Percentiles rank a stretch among this genome's conserved stretches.
Evolutionary conservation across 176 grass and related monocot species (phyloP).

Genomic region (Typha latifolia): DNA sequence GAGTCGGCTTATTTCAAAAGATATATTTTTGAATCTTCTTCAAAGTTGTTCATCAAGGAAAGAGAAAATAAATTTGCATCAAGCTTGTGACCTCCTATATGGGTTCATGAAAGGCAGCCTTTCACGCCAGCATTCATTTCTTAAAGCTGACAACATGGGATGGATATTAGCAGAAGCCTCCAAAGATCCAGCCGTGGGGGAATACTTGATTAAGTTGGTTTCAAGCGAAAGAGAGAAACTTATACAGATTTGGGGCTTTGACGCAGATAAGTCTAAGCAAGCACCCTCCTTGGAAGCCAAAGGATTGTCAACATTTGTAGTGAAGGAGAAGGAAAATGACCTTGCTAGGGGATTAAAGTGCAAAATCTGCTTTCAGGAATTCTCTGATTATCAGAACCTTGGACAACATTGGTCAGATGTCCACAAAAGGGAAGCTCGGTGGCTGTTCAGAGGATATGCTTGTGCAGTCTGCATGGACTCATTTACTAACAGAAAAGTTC

Average conservation of each 20-base stretch:
- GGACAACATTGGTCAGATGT: conserved; percentile 72
- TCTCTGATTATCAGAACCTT: conserved; percentile 61
- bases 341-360: conserved; percentile 46
- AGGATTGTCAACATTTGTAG: conserved; percentile 9
- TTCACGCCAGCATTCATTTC: conserved; percentile 35
- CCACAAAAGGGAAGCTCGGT: conserved; percentile 86
- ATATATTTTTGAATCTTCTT: conserved; percentile 71
- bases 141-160: conserved; percentile 39
- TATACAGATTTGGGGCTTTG: conserved; percentile 56
- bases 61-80: conserved; percentile 75
- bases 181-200: conserved; percentile 52
- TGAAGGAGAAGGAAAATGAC: conserved; percentile 20
- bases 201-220: conserved; percentile 78
- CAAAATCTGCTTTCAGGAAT: conserved; percentile 67
- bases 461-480: conserved; percentile 86
- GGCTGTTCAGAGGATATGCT: conserved; percentile 94
- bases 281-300: conserved; percentile 31
- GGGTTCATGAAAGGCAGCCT: conserved; percentile 72
- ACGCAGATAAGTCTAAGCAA: conserved; percentile 34
- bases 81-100: conserved; percentile 87
- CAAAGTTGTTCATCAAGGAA: conserved; percentile 68
- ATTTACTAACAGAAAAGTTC: conserved; percentile 86
- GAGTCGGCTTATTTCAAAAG: conserved; percentile 91
- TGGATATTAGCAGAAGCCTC: conserved; percentile 55
- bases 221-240: conserved; percentile 85